phyloP scores from a whole-genome alignment of 75 land plant species.

The Pinus tabuliformis region DNA sequence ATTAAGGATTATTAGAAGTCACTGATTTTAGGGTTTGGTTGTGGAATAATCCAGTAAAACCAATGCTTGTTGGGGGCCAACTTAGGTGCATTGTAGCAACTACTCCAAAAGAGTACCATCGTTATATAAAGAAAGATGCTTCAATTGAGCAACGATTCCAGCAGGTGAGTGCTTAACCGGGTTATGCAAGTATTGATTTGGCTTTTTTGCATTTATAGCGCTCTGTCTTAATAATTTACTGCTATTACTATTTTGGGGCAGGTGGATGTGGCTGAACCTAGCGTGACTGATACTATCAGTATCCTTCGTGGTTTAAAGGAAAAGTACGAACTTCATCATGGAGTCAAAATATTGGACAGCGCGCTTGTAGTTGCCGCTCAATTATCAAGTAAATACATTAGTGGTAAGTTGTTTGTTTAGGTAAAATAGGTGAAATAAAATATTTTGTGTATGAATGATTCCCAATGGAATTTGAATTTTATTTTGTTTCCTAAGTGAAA shows the following conservation, averaged over 20 bases:
- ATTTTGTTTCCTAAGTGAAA: too few species aligned
- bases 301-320: conserved; percentile 93
- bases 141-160: conserved; percentile 96
- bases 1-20: not conserved
- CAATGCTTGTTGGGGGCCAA: conserved; percentile 97
- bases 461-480: too few species aligned
- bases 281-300: conserved; percentile 81
- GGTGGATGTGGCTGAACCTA: conserved; percentile 95
- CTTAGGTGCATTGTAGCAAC: conserved; percentile 96
- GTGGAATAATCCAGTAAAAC: conserved; percentile 32
- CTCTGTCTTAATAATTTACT: not conserved
- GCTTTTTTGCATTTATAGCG: not conserved
- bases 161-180: conserved; percentile 30
- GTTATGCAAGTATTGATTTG: not conserved
- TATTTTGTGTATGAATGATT: too few species aligned
- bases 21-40: too few species aligned
- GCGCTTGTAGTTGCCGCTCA: conserved; percentile 93
- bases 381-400: conserved; percentile 80
- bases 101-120: conserved; percentile 84
- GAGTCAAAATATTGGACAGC: conserved; percentile 89
- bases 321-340: conserved; percentile 95
- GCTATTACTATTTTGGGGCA: conserved; percentile 7
- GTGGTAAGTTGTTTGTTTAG: conserved; percentile 41
- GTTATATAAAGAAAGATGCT: conserved; percentile 99
- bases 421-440: not conserved